Evolutionary conservation across 225 moss, liverwort and hornwort species (phyloP).

Genomic region (Bryum argenteum): DNA sequence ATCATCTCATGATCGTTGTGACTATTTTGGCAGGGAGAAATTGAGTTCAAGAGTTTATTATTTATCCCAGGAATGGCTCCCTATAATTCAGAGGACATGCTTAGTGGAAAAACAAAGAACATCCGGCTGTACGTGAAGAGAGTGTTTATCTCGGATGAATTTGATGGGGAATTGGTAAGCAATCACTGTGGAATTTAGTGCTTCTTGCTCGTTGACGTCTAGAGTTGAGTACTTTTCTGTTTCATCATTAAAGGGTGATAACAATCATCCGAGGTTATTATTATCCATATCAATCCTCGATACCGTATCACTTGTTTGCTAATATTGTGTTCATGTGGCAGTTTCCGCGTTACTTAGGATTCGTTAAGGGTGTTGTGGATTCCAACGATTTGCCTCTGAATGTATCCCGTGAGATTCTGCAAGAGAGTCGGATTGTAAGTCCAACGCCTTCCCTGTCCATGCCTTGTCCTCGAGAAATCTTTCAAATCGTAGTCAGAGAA

Average conservation of each 20-base stretch:
- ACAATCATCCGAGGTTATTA: not conserved
- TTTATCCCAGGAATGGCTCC: constrained; percentile 82
- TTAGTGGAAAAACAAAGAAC: constrained; percentile 69
- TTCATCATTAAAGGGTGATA: not conserved
- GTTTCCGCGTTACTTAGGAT: constrained; percentile 78
- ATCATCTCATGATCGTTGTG: not conserved
- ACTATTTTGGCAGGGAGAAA: constrained; percentile 57
- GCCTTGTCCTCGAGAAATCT: not conserved
- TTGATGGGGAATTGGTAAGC: constrained; percentile 78
- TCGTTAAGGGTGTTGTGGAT: constrained; percentile 82
- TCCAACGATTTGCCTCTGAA: constrained; percentile 82
- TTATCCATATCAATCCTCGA: not conserved
- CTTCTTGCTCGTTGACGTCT: not conserved
- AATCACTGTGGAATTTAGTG: not conserved
- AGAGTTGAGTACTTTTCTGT: not conserved
- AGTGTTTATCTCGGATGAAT: constrained; percentile 85
- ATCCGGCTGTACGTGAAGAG: constrained; percentile 79
- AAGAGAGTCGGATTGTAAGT: constrained; percentile 84
- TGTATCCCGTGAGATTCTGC: constrained; percentile 76
- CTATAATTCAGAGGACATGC: constrained; percentile 63
- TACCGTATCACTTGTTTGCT: not conserved
- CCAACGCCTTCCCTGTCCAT: not conserved
- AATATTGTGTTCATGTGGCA: constrained; percentile 32
- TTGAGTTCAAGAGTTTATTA: constrained; percentile 77
- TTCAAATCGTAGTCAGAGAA: not conserved